A percentile compares a stretch with the other conserved stretches of the same genome.
Conservation (phyloP, 2,329 filamentous ascomycete genomes). For the Aspergillus unguis region DNA sequence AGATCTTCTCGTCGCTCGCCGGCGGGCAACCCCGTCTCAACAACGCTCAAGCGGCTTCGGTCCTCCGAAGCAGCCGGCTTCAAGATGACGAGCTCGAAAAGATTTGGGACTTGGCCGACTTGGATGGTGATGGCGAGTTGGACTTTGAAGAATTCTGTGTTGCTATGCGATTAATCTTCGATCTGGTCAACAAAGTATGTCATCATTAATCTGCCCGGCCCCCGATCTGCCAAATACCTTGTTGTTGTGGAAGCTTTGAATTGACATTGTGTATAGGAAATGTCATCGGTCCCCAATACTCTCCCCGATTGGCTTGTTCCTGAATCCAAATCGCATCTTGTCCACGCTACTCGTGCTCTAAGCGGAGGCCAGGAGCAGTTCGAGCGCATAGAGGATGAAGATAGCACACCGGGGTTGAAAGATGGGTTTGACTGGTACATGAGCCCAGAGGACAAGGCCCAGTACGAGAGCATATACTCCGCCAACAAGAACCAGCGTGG, state of each 20-base stretch:
- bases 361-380: slow-evolving; percentile 77
- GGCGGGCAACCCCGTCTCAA: slow-evolving; percentile 64
- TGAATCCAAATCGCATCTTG: slow-evolving; percentile 87
- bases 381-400: slow-evolving; percentile 74
- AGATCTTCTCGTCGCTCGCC: slow-evolving; percentile 69
- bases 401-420: slow-evolving; percentile 78
- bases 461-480: slow-evolving; percentile 97
- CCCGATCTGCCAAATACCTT: background rate
- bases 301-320: slow-evolving; percentile 96
- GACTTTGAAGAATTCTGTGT: slow-evolving; percentile 99
- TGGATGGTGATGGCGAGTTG: slow-evolving; percentile 94
- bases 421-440: slow-evolving; percentile 99
- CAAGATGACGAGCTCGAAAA: slow-evolving; percentile 84
- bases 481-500: slow-evolving; percentile 86
- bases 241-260: background rate
- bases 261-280: slow-evolving; percentile 60
- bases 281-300: slow-evolving; percentile 76
- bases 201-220: slow-evolving; percentile 6
- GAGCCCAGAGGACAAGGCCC: slow-evolving; percentile 82
- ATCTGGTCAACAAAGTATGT: slow-evolving; percentile 87
- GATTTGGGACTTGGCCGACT: slow-evolving; percentile 95
- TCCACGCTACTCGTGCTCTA: slow-evolving; percentile 77
- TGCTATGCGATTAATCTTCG: slow-evolving; percentile 96
- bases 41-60: slow-evolving; percentile 66
- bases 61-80: slow-evolving; percentile 70